A percentile compares a stretch with the other conserved stretches of the same genome.
These are phyloP conservation scores for Geum urbanum DNA, from an alignment of 306 rosid species.

Conservation along the genomic window DNA sequence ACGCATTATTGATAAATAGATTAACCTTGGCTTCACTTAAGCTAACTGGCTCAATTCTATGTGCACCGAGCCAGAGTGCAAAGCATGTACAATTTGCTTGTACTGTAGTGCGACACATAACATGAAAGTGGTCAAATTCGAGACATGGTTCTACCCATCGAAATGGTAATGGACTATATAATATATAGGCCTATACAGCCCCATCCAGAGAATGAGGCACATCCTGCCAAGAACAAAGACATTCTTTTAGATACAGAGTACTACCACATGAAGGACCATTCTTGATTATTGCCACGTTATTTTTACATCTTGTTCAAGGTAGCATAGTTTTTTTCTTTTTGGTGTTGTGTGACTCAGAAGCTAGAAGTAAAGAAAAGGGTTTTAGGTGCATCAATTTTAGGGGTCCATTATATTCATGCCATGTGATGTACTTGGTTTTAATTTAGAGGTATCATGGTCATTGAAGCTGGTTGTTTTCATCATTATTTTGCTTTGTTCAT, in stretches of 20 bases:
- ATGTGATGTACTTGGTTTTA: constrained; percentile 1
- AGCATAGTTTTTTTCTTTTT: not conserved
- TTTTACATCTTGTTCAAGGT: not conserved
- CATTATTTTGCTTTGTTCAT: not conserved
- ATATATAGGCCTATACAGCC: not conserved
- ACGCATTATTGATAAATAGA: not conserved
- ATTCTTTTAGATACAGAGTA: constrained; percentile 11
- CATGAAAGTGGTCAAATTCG: constrained; percentile 27
- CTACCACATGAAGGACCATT: not conserved
- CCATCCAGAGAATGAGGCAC: constrained; percentile 9
- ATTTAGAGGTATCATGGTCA: not conserved
- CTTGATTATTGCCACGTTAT: not conserved
- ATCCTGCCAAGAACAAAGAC: constrained; percentile 2
- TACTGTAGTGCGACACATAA: constrained; percentile 31
- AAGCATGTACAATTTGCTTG: constrained; percentile 30
- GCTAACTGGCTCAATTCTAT: not conserved
- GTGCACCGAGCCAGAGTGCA: not conserved
- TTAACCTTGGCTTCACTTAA: not conserved
- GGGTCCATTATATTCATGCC: not conserved
- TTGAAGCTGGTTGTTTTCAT: constrained; percentile 1
- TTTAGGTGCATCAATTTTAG: not conserved
- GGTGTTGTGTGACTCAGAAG: constrained; percentile 11
- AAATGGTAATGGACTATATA: not conserved
- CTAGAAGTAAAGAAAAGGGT: constrained; percentile 9
- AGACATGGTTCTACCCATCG: constrained; percentile 9